A percentile compares a stretch with the other conserved stretches of the same genome.
phyloP scores from a whole-genome alignment of 1,284 basidiomycete species.

The Melampsora occidentalis region DNA sequence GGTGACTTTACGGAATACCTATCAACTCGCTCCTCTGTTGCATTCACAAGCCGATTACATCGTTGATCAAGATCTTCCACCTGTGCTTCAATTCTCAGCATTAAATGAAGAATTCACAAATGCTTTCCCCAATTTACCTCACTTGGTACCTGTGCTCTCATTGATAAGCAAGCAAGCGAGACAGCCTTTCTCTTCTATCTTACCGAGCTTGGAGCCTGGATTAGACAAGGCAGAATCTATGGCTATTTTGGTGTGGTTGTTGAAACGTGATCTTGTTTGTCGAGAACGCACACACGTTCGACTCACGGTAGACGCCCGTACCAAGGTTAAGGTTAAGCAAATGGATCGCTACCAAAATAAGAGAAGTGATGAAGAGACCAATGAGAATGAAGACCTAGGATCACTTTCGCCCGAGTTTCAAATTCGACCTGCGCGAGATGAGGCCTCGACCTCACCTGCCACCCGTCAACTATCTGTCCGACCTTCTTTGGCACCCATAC shows the following conservation, averaged over 20 bases:
- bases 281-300: conserved; percentile 37
- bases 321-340: conserved; percentile 24
- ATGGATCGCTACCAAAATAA: conserved; percentile 16
- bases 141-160: conserved; percentile 28
- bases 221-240: conserved; percentile 37
- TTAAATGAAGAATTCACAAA: conserved; percentile 21
- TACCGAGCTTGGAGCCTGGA: conserved; percentile 20
- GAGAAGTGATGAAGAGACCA: conserved; percentile 2
- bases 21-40: conserved; percentile 24
- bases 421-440: neutral
- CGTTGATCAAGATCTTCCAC: conserved; percentile 3
- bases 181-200: conserved; percentile 33
- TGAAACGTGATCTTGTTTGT: conserved; percentile 29
- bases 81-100: conserved; percentile 14
- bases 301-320: conserved; percentile 29
- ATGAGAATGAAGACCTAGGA: neutral
- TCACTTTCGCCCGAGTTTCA: conserved; percentile 1
- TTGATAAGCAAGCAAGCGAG: conserved; percentile 30
- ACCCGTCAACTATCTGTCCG: neutral
- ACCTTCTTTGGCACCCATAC: neutral
- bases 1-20: conserved; percentile 35
- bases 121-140: conserved; percentile 35
- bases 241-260: conserved; percentile 32
- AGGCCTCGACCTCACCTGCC: neutral
- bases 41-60: neutral